A percentile compares a stretch with the other conserved stretches of the same genome.
Evolutionary conservation across 2,329 filamentous ascomycete species (phyloP).

Genomic region (Ceratocystis papillata): DNA sequence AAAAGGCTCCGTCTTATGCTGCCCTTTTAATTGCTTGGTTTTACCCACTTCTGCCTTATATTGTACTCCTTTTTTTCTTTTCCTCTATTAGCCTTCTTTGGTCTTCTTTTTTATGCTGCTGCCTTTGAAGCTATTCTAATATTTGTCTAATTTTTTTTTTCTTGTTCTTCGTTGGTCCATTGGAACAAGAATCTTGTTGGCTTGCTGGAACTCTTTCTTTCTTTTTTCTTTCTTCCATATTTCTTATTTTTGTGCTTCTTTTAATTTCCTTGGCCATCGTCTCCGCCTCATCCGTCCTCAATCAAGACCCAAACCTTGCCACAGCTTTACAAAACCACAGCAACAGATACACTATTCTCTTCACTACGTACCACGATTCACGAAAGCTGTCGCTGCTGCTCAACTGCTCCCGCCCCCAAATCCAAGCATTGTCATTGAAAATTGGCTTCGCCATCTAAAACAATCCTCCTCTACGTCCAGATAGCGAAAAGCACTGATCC

Average conservation of each 20-base stretch:
- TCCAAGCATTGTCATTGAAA: background rate
- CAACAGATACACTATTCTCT: background rate
- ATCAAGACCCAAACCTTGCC: conserved; percentile 1
- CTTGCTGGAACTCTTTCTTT: background rate
- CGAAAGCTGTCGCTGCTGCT: background rate
- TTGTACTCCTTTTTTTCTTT: conserved; percentile 1
- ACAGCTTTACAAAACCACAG: background rate
- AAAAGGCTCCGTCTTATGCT: background rate
- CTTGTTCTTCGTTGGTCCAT: background rate
- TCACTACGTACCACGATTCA: conserved; percentile 8
- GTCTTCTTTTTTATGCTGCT: background rate
- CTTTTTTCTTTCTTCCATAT: background rate
- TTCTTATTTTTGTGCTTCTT: background rate
- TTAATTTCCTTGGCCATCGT: too few relatives aligned
- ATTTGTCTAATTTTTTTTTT: background rate
- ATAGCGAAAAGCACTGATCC: too few relatives aligned
- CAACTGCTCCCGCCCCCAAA: background rate
- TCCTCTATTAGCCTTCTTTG: background rate
- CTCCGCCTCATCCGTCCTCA: background rate
- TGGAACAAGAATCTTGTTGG: background rate
- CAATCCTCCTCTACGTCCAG: background rate
- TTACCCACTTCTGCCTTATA: background rate
- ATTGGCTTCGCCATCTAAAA: background rate
- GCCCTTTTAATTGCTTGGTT: background rate
- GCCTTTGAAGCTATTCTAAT: background rate